phyloP scores from a whole-genome alignment of 306 rosid species.

The Pterocarpus macrocarpus region DNA sequence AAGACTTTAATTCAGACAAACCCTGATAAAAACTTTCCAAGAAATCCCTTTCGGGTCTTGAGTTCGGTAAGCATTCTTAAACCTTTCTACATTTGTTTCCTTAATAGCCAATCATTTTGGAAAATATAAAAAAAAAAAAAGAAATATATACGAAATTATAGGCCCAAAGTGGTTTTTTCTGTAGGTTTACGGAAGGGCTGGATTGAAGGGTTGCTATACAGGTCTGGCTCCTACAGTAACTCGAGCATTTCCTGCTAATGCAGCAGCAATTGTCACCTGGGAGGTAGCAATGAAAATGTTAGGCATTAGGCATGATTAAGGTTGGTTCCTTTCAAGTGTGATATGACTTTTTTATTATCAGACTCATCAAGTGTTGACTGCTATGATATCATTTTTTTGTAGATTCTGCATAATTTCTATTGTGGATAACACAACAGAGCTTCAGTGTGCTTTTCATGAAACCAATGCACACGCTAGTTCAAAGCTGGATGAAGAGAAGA shows the following conservation, averaged over 20 bases:
- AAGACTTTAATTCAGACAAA: slow-evolving; percentile 93
- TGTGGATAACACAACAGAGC: slow-evolving; percentile 26
- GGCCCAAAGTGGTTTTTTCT: slow-evolving; percentile 37
- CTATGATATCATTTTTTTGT: slow-evolving; percentile 5
- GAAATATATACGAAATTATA: background rate
- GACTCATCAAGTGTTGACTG: slow-evolving; percentile 9
- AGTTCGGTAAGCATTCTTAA: slow-evolving; percentile 62
- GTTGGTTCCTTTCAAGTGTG: slow-evolving; percentile 29
- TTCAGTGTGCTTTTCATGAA: slow-evolving; percentile 39
- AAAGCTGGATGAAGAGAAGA: slow-evolving; percentile 31
- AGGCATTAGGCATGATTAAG: slow-evolving; percentile 67
- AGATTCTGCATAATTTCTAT: slow-evolving; percentile 31
- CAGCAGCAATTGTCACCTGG: slow-evolving; percentile 90
- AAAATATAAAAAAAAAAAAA: background rate
- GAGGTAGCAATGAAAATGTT: slow-evolving; percentile 86
- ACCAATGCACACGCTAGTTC: slow-evolving; percentile 24
- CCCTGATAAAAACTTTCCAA: slow-evolving; percentile 58
- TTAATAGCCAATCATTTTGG: background rate
- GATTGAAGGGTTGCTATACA: slow-evolving; percentile 88
- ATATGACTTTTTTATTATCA: background rate
- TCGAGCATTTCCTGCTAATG: slow-evolving; percentile 96
- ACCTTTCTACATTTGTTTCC: slow-evolving; percentile 26
- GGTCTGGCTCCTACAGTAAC: slow-evolving; percentile 87
- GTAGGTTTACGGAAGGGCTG: slow-evolving; percentile 74
- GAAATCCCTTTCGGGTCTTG: slow-evolving; percentile 82